A percentile compares a stretch with the other conserved stretches of the same genome.
These are phyloP conservation scores for Fusarium bactridioides DNA, from an alignment of 2,329 filamentous ascomycete genomes.

Conservation along the genomic window DNA sequence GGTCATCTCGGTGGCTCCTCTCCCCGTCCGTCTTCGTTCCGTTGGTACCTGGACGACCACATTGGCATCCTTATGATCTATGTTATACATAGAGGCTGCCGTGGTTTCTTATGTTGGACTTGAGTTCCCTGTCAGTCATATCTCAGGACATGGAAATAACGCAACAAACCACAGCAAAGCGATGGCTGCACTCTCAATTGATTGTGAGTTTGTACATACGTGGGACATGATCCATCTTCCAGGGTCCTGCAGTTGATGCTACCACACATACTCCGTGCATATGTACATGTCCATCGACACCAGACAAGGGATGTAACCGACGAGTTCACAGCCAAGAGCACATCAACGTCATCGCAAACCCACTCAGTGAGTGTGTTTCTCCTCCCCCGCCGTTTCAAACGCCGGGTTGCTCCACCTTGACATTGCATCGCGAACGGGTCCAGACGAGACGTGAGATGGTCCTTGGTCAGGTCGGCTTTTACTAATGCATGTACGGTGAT, in stretches of 20 bases:
- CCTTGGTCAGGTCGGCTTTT: slow-evolving; percentile 10
- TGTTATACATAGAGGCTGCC: not conserved
- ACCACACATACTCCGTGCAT: slow-evolving; percentile 1
- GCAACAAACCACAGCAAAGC: not conserved
- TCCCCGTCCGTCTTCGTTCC: not conserved
- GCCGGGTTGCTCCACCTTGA: slow-evolving; percentile 12
- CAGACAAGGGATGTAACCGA: slow-evolving; percentile 10
- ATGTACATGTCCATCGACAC: not conserved
- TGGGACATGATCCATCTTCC: not conserved
- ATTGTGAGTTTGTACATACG: not conserved
- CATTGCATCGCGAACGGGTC: slow-evolving; percentile 16
- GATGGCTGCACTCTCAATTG: not conserved
- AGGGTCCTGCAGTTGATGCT: slow-evolving; percentile 19
- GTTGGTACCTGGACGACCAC: not conserved
- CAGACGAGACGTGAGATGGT: not conserved
- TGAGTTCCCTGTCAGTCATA: not conserved
- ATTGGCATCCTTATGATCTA: not conserved
- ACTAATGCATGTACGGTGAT: slow-evolving; percentile 16
- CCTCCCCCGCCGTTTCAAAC: slow-evolving; percentile 35
- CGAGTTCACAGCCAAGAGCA: slow-evolving; percentile 9
- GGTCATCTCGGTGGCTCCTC: not conserved
- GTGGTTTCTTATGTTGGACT: not conserved
- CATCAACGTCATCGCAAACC: slow-evolving; percentile 4
- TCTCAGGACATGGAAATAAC: slow-evolving; percentile 1
- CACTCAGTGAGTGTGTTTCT: slow-evolving; percentile 2